These are phyloP conservation scores for Neocatenulostroma microsporum DNA, from an alignment of 2,329 filamentous ascomycete genomes.

Conservation along the genomic window DNA sequence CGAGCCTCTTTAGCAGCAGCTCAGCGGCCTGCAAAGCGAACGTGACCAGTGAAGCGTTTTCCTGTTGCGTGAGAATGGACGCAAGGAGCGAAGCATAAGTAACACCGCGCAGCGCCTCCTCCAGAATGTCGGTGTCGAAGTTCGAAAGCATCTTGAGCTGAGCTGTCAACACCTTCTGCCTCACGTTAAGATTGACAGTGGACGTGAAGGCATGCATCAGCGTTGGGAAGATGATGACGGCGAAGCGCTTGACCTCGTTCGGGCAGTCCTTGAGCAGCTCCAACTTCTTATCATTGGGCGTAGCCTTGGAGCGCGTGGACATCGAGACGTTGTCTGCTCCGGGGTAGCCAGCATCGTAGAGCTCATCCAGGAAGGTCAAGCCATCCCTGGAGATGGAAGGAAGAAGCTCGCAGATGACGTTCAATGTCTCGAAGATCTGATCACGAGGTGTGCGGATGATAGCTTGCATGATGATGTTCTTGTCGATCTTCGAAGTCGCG, in stretches of 20 bases:
- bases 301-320: conserved; percentile 43
- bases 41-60: conserved; percentile 79
- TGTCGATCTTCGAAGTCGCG: conserved; percentile 80
- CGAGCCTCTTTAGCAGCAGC: conserved; percentile 73
- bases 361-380: conserved; percentile 44
- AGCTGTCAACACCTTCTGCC: conserved; percentile 90
- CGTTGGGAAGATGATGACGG: conserved; percentile 86
- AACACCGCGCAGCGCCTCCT: conserved; percentile 77
- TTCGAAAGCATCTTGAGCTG: conserved; percentile 98
- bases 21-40: conserved; percentile 84
- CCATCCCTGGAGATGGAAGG: conserved; percentile 60
- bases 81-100: conserved; percentile 94
- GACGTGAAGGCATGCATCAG: conserved; percentile 95
- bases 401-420: conserved; percentile 91
- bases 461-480: conserved; percentile 97
- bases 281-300: conserved; percentile 71
- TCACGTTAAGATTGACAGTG: conserved; percentile 88
- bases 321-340: conserved; percentile 39
- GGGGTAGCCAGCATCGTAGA: conserved; percentile 43
- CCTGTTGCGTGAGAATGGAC: conserved; percentile 89
- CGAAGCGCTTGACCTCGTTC: conserved; percentile 79
- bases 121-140: conserved; percentile 73
- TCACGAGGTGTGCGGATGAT: conserved; percentile 91
- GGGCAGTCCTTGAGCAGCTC: conserved; percentile 76
- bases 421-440: conserved; percentile 93